Base-by-base conservation (phyloP, 129 eudicot species). In the Lactuca sativa region DNA sequence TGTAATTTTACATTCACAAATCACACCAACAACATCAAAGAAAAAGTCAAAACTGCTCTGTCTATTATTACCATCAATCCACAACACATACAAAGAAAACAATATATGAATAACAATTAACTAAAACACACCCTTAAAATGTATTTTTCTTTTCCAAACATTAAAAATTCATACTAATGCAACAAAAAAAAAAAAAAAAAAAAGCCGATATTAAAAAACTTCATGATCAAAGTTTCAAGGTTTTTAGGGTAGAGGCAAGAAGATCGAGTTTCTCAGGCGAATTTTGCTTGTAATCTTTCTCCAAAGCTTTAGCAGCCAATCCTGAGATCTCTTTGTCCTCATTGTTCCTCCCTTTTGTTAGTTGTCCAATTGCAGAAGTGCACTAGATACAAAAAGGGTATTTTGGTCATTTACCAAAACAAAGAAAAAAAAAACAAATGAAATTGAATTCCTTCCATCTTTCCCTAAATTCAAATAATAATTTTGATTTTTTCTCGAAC, bases 321-420 rank as follows among this genome's bases (percentile, higher is more conserved):
- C 79, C 83, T 4, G 84, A 73, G 55, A 74, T 83, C 40, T 92
- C 96, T 64, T 85, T 89, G 63, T 93, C 98, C 74, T 93, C 98
- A 65, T 82, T 90, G 89, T 87, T 93, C 77, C 89, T 88, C 52
- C 97, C 95, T 80, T 85, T 93, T 0, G 87, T 75, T 81, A 90
- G 72, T 66, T 87, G 99, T 13, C 75, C 83, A 4, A 90, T 82
- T 9, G 92, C 99, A 71, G 80, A 83, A 12, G 88, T 60, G 74
- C 99, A 90, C 99, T 93, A 77, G 53, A 80, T 32, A 57, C 3
- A 43, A 16, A 4, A 36, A 59, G 69, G 47, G 52, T 12, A 47
- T 47, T 47, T 47, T 47, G 15, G 52, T 47, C 52, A 3, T 47
- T 47, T 12, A 47, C 12, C 15, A 47, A 47, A 10, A 10, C 30